Evolutionary conservation across 768 basidiomycete species (phyloP).

Genomic region (Mycena amicta): DNA sequence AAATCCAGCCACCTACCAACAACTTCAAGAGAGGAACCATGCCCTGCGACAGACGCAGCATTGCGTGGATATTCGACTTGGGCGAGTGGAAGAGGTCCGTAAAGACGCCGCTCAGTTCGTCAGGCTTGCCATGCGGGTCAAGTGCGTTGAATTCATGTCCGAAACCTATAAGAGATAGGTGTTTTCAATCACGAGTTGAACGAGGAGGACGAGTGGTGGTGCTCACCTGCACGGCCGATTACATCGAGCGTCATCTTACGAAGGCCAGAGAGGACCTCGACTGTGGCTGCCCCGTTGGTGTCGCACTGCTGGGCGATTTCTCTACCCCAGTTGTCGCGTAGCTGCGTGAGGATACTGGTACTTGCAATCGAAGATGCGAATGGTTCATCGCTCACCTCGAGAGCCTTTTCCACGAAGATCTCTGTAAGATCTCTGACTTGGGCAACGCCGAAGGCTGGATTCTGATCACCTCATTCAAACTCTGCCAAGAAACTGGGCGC

Average conservation of each 20-base stretch:
- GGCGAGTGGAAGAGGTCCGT: background rate
- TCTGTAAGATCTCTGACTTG: constrained; percentile 43
- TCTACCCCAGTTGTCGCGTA: too few species aligned
- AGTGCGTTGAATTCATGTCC: constrained; percentile 1
- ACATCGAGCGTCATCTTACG: too few species aligned
- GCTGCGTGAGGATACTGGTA: too few species aligned
- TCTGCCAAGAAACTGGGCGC: background rate
- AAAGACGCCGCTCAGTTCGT: background rate
- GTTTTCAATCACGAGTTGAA: too few species aligned
- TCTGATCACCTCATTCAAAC: constrained; percentile 29
- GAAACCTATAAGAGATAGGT: too few species aligned
- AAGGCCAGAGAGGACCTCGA: too few species aligned
- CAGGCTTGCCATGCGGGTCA: background rate
- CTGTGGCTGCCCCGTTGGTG: too few species aligned
- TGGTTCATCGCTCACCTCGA: constrained; percentile 32
- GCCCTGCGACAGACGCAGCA: background rate
- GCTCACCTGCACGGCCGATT: too few species aligned
- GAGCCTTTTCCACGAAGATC: constrained; percentile 39
- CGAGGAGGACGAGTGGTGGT: too few species aligned
- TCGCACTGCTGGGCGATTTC: too few species aligned
- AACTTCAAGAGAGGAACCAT: background rate
- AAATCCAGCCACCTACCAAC: background rate
- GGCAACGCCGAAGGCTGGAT: constrained; percentile 46
- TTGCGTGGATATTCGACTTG: background rate
- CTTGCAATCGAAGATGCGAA: background rate